Evolutionary conservation across 805 yeast species (phyloP).

Genomic region (Scheffersomyces spartinae): DNA sequence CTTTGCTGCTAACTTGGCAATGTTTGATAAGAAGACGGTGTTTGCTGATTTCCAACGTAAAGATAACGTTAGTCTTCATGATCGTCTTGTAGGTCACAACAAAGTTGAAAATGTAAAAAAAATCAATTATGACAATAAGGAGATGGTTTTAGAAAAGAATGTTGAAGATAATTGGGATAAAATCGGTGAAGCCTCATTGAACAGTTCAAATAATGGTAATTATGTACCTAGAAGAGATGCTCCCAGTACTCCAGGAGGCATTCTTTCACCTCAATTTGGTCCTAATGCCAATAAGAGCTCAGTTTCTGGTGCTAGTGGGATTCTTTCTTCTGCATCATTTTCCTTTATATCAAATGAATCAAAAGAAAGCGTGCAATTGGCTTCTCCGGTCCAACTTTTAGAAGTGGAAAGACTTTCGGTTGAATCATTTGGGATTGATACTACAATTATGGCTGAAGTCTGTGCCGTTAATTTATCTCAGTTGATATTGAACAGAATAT

Average conservation of each 20-base stretch:
- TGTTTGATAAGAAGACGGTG: constrained; percentile 72
- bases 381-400: constrained; percentile 68
- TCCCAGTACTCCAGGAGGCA: too few species aligned
- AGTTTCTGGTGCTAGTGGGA: too few species aligned
- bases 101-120: constrained; percentile 26
- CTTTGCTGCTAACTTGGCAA: constrained; percentile 67
- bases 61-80: constrained; percentile 49
- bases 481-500: constrained; percentile 39
- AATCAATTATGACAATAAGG: constrained; percentile 54
- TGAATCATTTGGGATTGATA: constrained; percentile 38
- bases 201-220: too few species aligned
- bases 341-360: too few species aligned
- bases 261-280: too few species aligned
- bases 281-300: too few species aligned
- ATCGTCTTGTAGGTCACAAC: constrained; percentile 69
- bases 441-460: constrained; percentile 44
- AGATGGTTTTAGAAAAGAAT: constrained; percentile 50
- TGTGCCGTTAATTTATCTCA: constrained; percentile 57
- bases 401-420: constrained; percentile 57
- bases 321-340: too few species aligned
- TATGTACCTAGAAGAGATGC: too few species aligned
- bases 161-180: constrained; percentile 44
- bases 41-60: constrained; percentile 61
- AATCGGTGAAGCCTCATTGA: constrained; percentile 14
- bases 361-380: constrained; percentile 39